Evolutionary conservation across 2,329 filamentous ascomycete species (phyloP).

Genomic region (Cryphonectria radicalis): DNA sequence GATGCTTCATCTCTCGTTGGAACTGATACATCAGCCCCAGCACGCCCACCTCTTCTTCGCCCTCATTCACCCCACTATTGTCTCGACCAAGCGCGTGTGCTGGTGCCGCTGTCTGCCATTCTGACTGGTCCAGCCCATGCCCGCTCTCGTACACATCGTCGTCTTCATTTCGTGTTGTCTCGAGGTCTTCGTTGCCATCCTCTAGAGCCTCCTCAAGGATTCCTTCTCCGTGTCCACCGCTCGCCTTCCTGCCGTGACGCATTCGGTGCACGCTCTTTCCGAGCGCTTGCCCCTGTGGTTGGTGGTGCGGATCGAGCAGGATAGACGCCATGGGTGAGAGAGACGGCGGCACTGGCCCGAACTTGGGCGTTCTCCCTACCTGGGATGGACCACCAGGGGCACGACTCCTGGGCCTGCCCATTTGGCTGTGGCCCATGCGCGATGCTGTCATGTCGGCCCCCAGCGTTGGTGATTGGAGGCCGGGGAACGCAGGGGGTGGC

Average conservation of each 20-base stretch:
- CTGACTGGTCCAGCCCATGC: conserved; percentile 59
- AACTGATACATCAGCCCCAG: conserved; percentile 63
- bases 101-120: conserved; percentile 63
- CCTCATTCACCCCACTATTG: conserved; percentile 51
- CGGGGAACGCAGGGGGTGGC: conserved; percentile 75
- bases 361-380: conserved; percentile 46
- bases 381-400: conserved; percentile 42
- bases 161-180: conserved; percentile 59
- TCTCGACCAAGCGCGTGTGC: conserved; percentile 55
- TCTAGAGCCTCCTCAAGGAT: conserved; percentile 62
- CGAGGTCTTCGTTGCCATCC: conserved; percentile 45
- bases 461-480: conserved; percentile 65
- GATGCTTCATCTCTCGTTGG: conserved; percentile 58
- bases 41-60: conserved; percentile 58
- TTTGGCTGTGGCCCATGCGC: conserved; percentile 50
- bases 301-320: conserved; percentile 75
- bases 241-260: conserved; percentile 43
- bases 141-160: conserved; percentile 60
- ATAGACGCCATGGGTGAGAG: conserved; percentile 73
- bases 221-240: conserved; percentile 51
- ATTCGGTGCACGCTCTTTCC: conserved; percentile 52
- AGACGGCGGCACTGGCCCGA: conserved; percentile 50
- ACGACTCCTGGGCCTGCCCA: conserved; percentile 45
- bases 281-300: conserved; percentile 59
- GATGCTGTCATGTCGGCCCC: conserved; percentile 61